Base-by-base conservation (phyloP, 192 early-diverging fungal genomes). In the Backusella morwellensis region DNA sequence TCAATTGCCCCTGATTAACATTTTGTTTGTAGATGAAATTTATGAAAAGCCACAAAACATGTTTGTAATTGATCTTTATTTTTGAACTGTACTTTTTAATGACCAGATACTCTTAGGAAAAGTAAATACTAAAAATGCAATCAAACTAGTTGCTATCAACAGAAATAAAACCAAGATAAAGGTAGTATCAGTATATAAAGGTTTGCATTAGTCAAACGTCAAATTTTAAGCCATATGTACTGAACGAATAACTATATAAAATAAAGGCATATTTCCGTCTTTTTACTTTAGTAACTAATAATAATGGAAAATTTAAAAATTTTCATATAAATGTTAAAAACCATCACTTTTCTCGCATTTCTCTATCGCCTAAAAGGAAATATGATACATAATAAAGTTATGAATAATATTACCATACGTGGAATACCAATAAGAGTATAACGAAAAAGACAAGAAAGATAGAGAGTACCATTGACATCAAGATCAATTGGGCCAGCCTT, bases 171-270 rank as follows among this genome's bases (percentile, higher is more conserved):
- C 81, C 82, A 80, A 4, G 67, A 50, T 0, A 81, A 67, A 1
- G 80, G 68, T 14, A 86, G 36, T 12, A 81, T 83, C 32, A 85
- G 41, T 44, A 83, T 83, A 56, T 82, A 87, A 71, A 87, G 79
- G 12, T 75, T 78, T 3, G 77, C 73, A 14, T 77, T 72, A 15
- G 81, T 74, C 34, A 87, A 70, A 0, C 82, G 83, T 4, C 82
- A 78, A 67, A 78, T 85, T 17, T 82, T 77, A 7, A 85, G 72
- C 0, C 47, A 19, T 66, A 84, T 74, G 11, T 74, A 59, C 7
- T 84, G 69, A n/a, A 85, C 11, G 14, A 78, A 35, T 44, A 78
- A 73, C 52, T 80, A 83, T 84, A 73, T 74, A 52, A 5, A n/a
- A 54, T 23, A 9, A 44, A 42, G 36, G 14, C 6, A 34, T 15